Conservation (phyloP, 176 grass and related monocot species). For the Musa itinerans region DNA sequence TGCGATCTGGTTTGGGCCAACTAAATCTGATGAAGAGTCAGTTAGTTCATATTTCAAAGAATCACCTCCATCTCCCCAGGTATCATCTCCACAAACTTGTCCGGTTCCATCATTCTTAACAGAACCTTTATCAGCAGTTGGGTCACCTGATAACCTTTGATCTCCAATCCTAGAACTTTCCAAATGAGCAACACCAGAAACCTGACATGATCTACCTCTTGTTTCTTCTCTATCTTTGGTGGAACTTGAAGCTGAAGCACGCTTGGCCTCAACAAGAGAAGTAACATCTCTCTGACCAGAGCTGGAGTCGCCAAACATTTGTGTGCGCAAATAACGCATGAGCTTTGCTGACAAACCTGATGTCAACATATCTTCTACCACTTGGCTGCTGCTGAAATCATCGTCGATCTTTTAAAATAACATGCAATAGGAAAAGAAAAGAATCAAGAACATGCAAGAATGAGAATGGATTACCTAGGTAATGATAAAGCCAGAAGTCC, state of each 20-base stretch:
- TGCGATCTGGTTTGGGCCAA: slow-evolving; percentile 9
- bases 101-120: slow-evolving; percentile 24
- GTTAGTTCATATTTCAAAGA: slow-evolving; percentile 27
- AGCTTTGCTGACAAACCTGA: slow-evolving; percentile 77
- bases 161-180: slow-evolving; percentile 31
- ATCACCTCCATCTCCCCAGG: slow-evolving; percentile 27
- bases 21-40: slow-evolving; percentile 34
- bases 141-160: slow-evolving; percentile 21
- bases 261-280: slow-evolving; percentile 40
- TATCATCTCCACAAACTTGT: slow-evolving; percentile 35
- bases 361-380: slow-evolving; percentile 76
- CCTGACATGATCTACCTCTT: slow-evolving; percentile 47
- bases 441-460: neutral
- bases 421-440: slow-evolving; percentile 17
- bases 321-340: slow-evolving; percentile 71
- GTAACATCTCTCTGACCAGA: slow-evolving; percentile 51
- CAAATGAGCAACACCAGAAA: slow-evolving; percentile 31
- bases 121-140: slow-evolving; percentile 26
- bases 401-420: neutral
- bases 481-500: slow-evolving; percentile 85
- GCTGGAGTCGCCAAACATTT: slow-evolving; percentile 55
- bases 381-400: slow-evolving; percentile 39
- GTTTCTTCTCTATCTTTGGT: slow-evolving; percentile 51
- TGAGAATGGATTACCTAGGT: slow-evolving; percentile 36
- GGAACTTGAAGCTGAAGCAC: slow-evolving; percentile 19